Conservation (phyloP, 2,329 filamentous ascomycete species). For the Epichloe baconii region DNA sequence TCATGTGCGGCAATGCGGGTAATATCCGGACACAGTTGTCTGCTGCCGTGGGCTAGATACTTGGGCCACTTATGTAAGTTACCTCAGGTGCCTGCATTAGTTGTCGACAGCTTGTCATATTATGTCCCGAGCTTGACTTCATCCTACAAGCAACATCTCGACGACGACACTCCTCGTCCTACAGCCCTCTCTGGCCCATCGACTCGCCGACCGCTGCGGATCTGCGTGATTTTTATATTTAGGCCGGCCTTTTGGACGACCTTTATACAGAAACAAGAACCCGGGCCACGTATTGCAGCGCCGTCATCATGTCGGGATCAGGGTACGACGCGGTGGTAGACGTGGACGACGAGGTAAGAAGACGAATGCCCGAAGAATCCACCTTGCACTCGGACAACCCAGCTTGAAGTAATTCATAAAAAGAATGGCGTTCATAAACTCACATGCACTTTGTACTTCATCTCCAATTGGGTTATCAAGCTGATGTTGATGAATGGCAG, state of each 20-base stretch:
- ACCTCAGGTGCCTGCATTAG: no score
- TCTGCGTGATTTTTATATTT: not conserved
- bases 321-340: constrained; percentile 98
- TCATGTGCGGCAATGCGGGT: no score
- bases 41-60: not conserved
- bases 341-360: constrained; percentile 75
- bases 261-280: not conserved
- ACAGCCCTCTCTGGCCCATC: not conserved
- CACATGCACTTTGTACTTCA: not conserved
- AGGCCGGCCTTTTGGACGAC: not conserved
- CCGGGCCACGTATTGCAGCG: constrained; percentile 10
- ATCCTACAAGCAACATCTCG: not conserved
- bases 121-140: not conserved
- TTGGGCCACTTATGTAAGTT: no score
- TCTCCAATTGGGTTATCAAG: not conserved
- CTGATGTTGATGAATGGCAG: constrained; percentile 31
- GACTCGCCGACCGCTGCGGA: not conserved
- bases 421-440: not conserved
- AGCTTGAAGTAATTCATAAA: not conserved
- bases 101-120: not conserved
- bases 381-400: not conserved
- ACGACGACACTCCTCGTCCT: not conserved
- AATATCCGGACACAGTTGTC: no score
- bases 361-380: not conserved
- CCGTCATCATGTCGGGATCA: constrained; percentile 55